Evolutionary conservation across 169 alveolate genomes (phyloP), one percentile per base, ranked within the genome.

Genomic region (Cryptosporidium muris): DNA sequence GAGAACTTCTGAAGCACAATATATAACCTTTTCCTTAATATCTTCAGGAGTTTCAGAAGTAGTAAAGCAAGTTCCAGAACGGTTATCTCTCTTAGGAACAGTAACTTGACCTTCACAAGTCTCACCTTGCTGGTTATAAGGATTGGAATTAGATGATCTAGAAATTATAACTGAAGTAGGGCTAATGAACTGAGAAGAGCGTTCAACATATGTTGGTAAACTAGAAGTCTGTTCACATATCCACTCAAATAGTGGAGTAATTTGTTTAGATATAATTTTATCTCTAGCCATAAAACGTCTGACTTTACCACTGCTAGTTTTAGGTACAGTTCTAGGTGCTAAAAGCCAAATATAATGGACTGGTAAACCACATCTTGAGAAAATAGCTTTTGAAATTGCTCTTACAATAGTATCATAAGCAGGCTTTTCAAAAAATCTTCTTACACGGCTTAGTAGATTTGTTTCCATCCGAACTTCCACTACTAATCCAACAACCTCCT

Each of bases 301-400:
- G n/a, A 89, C 64, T 63, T 89, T 91, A 11, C 93, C 93, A 64
- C 92, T 89, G 65, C 92, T 89, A 40, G 93, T 89, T 64, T 91
- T 91, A 3, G 88, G 89, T 7, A 91, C 53, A 51, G 82, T 67
- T 45, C 91, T 88, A 11, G 92, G 94, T 6, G 88, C 64, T 6
- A 91, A 81, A 11, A 91, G 89, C 94, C 94, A 91, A 47, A 89
- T 64, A 25, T 68, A 60, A 34, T 85, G 90, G 16, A 91, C 93
- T 2, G 91, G 67, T 48, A 91, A 64, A 43, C 94, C 94, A 36
- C 80, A 82, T 3, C 66, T 66, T 45, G 64, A 48, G 9, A 90
- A 82, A 37, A 91, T 80, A 7, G 91, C 88, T 60, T 65, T 64
- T 40, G 89, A 80, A 6, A 91, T 88, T 7, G 90, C 90, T 12